Evolutionary conservation across 805 yeast genomes (phyloP).

Genomic region (Wilhelminamyces savonicus): DNA sequence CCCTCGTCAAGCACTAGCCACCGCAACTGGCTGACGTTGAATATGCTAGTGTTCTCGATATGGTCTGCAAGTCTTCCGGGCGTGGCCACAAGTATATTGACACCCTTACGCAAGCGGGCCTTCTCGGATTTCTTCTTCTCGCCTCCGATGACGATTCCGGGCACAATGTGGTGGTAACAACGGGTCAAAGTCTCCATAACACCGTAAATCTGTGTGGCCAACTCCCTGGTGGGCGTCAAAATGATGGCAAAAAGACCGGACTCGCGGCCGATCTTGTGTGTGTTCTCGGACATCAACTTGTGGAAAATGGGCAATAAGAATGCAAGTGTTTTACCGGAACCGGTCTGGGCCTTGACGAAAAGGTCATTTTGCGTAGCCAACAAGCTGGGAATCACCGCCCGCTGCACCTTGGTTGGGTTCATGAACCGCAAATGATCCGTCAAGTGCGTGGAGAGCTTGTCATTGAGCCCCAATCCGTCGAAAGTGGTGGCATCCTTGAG

Average conservation of each 20-base stretch:
- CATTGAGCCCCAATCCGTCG: conserved; percentile 62
- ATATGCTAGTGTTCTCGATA: conserved; percentile 76
- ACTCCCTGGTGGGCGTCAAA: conserved; percentile 90
- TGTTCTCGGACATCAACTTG: conserved; percentile 51
- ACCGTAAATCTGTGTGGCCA: conserved; percentile 82
- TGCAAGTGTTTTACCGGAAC: conserved; percentile 94
- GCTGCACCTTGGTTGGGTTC: conserved; percentile 84
- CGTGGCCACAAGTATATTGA: conserved; percentile 91
- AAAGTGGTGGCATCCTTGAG: conserved; percentile 64
- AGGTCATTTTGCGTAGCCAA: conserved; percentile 49
- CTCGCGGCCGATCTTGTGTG: conserved; percentile 43
- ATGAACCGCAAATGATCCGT: conserved; percentile 47
- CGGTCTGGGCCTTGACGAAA: conserved; percentile 94
- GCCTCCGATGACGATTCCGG: conserved; percentile 96
- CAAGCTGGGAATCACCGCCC: conserved; percentile 65
- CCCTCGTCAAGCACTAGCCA: conserved; percentile 96
- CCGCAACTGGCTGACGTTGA: conserved; percentile 68
- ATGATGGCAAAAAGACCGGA: conserved; percentile 87
- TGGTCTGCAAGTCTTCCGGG: conserved; percentile 97
- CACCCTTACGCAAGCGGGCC: conserved; percentile 93
- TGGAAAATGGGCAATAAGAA: conserved; percentile 80
- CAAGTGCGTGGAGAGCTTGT: conserved; percentile 47
- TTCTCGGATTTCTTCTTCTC: conserved; percentile 96
- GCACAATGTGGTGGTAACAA: conserved; percentile 84
- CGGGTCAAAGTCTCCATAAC: conserved; percentile 69